Percentiles rank a stretch among this genome's conserved stretches.
Evolutionary conservation across 2,329 filamentous ascomycete genomes (phyloP).

Genomic region (Exutisphaerella laricina): DNA sequence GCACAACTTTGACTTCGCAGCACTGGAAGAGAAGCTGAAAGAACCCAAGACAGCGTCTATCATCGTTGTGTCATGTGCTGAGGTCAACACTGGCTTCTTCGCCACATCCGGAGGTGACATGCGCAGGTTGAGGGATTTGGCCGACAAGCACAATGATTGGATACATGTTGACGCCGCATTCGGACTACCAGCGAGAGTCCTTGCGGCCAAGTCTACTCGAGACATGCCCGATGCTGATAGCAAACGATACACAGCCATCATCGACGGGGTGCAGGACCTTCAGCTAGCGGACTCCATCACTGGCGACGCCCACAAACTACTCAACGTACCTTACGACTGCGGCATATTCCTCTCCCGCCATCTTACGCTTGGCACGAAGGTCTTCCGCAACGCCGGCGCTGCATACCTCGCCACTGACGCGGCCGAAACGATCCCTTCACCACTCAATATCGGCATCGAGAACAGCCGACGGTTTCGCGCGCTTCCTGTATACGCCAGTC

Average conservation of each 20-base stretch:
- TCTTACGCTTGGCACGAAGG: conserved; percentile 50
- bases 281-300: conserved; percentile 84
- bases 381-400: conserved; percentile 80
- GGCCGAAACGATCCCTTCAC: conserved; percentile 58
- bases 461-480: conserved; percentile 89
- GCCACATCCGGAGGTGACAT: conserved; percentile 60
- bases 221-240: conserved; percentile 43
- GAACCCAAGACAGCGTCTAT: conserved; percentile 58
- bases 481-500: conserved; percentile 77
- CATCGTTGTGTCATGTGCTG: conserved; percentile 74
- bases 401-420: conserved; percentile 60
- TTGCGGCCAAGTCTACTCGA: too few relatives aligned
- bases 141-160: conserved; percentile 72
- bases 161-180: conserved; percentile 91
- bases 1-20: conserved; percentile 64
- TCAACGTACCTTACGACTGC: conserved; percentile 92
- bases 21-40: conserved; percentile 52
- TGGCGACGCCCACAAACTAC: conserved; percentile 81
- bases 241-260: conserved; percentile 51
- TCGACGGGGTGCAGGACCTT: conserved; percentile 55
- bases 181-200: conserved; percentile 68
- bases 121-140: conserved; percentile 58
- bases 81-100: conserved; percentile 86
- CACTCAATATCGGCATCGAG: conserved; percentile 80
- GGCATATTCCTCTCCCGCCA: conserved; percentile 80